A percentile compares a stretch with the other conserved stretches of the same genome.
These are phyloP conservation scores for Xylariales sp. DNA, from an alignment of 2,329 filamentous ascomycete genomes.

Conservation along the genomic window DNA sequence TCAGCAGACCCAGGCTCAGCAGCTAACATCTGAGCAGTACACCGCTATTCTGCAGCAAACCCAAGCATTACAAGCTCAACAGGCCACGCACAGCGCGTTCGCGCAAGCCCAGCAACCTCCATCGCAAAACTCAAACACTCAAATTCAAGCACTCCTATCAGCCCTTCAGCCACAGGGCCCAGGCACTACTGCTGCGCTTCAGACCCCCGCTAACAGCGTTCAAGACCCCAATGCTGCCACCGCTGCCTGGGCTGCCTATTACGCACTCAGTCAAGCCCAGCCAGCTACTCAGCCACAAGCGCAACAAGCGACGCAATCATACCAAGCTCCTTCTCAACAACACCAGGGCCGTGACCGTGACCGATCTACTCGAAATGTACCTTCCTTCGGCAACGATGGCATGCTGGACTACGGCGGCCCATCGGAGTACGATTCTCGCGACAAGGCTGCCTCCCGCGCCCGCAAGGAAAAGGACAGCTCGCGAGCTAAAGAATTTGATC, in stretches of 20 bases:
- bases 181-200: constrained; percentile 8
- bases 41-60: constrained; percentile 2
- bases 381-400: neutral
- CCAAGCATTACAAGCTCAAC: constrained; percentile 7
- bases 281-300: constrained; percentile 1
- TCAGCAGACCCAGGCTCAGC: neutral
- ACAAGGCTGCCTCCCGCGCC: constrained; percentile 32
- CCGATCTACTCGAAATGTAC: no score
- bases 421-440: constrained; percentile 6
- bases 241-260: constrained; percentile 10
- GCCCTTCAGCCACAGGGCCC: constrained; percentile 13
- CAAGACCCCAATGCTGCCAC: constrained; percentile 9
- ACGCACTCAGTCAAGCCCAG: neutral
- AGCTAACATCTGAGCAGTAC: constrained; percentile 4
- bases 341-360: constrained; percentile 22
- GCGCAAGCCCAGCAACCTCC: constrained; percentile 12
- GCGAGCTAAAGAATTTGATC: constrained; percentile 19
- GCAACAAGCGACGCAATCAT: no score
- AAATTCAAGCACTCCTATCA: constrained; percentile 20
- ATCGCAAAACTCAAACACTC: constrained; percentile 16
- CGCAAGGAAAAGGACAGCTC: constrained; percentile 21
- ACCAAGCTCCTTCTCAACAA: constrained; percentile 3
- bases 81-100: constrained; percentile 3
- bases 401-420: constrained; percentile 9
- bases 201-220: neutral